Conservation (phyloP, 345 rosid genomes). For the Corchorus olitorius region DNA sequence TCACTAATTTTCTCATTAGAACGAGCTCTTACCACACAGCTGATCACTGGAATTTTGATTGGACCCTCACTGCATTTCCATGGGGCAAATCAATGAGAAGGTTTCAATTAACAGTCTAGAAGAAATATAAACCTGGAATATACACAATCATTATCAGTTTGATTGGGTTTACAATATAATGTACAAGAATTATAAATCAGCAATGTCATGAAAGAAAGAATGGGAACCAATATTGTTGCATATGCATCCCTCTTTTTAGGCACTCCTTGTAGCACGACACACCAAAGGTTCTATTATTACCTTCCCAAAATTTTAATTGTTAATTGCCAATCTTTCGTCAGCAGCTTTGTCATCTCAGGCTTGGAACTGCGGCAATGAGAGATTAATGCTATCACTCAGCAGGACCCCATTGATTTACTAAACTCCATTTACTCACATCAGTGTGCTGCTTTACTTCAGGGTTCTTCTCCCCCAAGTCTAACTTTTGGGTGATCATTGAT, state of each 20-base stretch:
- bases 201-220: not conserved
- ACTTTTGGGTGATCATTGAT: too few species aligned
- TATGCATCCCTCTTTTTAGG: not conserved
- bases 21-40: not conserved
- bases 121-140: not conserved
- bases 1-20: not conserved
- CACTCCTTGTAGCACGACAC: not conserved
- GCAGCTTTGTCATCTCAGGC: too few species aligned
- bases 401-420: too few species aligned
- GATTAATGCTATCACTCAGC: too few species aligned
- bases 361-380: too few species aligned
- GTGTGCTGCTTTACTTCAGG: too few species aligned
- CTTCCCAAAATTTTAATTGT: not conserved
- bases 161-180: not conserved
- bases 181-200: not conserved
- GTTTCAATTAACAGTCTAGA: not conserved
- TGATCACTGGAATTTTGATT: not conserved
- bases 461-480: too few species aligned
- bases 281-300: not conserved
- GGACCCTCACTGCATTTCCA: slow-evolving; percentile 9
- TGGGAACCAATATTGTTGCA: not conserved
- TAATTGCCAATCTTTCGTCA: too few species aligned
- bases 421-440: too few species aligned
- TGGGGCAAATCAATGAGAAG: not conserved
- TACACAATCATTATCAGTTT: not conserved